Evolutionary conservation across 2,329 filamentous ascomycete species (phyloP), one percentile per base, ranked within the genome.

Genomic region (Triangularia setosa): DNA sequence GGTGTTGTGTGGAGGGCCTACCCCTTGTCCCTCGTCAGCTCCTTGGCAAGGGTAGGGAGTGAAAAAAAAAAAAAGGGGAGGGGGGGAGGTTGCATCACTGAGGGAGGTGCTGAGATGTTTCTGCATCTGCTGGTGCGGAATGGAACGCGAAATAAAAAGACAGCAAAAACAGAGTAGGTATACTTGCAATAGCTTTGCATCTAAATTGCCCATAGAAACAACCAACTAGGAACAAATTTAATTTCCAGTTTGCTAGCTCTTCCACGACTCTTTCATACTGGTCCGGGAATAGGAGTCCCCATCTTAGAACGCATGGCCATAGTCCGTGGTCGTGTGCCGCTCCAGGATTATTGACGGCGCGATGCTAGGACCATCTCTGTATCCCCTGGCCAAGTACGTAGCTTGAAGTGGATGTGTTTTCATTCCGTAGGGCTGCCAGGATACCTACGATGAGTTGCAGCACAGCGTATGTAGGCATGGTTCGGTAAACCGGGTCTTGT

Each of bases 11-110:
- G 52, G 30, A 63, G 44, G 61, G 44, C 59, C 33, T 40, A 14
- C 33, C 33, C 40, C 59, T 33, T 33, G 60, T 54, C 54, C 65
- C 66, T 63, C 64, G 64, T 64, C 66, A 67, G 64, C 64, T 65
- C 56, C 48, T 21, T 53, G 35, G 8, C 54, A 59, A 59, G 62
- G 54, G 44, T 55, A 28, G 52, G 12, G 52, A 16, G 52, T 48
- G 11, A 56, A 35, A n/a, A n/a, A n/a, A n/a, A n/a, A n/a, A n/a
- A n/a, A n/a, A n/a, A 57, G 18, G 63, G 61, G 35, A 54, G 28
- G 62, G 40, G 40, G 57, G 30, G 64, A 62, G 54, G 60, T 62
- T 18, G 35, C 60, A 62, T 54, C 48, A 33, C 54, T 61, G 60
- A 59, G 62, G n/a, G 18, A 48, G 7, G 60, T 58, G 60, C 35